Evolutionary conservation across 805 yeast species (phyloP).

Genomic region (Metschnikowia chrysomelidarum): DNA sequence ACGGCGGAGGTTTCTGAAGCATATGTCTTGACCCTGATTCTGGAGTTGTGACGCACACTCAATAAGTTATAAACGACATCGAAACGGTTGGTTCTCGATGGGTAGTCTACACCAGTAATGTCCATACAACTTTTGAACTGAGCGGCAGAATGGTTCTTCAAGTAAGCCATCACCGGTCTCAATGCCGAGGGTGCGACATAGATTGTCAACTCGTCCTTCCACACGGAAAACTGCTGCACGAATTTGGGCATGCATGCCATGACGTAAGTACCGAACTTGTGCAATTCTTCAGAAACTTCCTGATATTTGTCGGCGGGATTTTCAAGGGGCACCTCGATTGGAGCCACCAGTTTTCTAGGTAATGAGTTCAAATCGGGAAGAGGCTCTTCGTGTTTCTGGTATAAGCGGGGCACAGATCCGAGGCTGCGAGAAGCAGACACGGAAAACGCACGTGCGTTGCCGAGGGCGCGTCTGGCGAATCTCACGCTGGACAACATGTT

Average conservation of each 20-base stretch:
- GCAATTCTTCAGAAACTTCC: conserved; percentile 67
- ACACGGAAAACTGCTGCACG: conserved; percentile 79
- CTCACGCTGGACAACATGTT: conserved; percentile 19
- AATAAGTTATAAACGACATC: conserved; percentile 84
- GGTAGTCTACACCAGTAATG: conserved; percentile 84
- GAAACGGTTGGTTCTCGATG: conserved; percentile 78
- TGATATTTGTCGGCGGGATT: conserved; percentile 78
- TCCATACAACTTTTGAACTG: conserved; percentile 80
- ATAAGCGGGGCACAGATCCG: conserved; percentile 5
- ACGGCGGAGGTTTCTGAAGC: conserved; percentile 82
- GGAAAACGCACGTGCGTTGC: conserved; percentile 7
- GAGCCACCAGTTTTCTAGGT: conserved; percentile 37
- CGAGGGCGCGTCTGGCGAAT: conserved; percentile 14
- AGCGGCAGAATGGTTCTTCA: conserved; percentile 75
- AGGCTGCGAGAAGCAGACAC: conserved; percentile 6
- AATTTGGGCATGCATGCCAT: conserved; percentile 78
- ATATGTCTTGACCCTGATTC: conserved; percentile 85
- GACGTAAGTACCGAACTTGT: conserved; percentile 76
- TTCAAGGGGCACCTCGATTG: conserved; percentile 48
- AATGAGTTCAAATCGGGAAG: conserved; percentile 34
- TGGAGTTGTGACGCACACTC: conserved; percentile 78
- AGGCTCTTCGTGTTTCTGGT: conserved; percentile 23
- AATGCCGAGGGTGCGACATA: conserved; percentile 75
- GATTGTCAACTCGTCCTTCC: conserved; percentile 85
- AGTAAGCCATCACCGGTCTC: conserved; percentile 65